A percentile compares a stretch with the other conserved stretches of the same genome.
phyloP scores from a whole-genome alignment of 495 filamentous ascomycete species.

The Evernia prunastri region DNA sequence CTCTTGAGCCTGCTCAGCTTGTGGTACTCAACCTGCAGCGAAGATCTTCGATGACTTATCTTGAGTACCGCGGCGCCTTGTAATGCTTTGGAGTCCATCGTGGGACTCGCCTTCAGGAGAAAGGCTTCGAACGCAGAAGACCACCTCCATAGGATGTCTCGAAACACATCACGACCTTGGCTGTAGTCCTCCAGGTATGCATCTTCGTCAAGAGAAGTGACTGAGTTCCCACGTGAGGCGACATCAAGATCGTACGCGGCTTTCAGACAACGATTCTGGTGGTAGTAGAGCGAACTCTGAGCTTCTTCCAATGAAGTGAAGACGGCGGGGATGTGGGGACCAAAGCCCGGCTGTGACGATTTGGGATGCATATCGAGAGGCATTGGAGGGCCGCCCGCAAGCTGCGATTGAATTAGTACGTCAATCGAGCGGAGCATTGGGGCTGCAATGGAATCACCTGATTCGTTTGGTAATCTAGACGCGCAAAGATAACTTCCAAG shows the following conservation, averaged over 20 bases:
- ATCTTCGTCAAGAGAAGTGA: background rate
- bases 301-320: slow-evolving; percentile 19
- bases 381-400: background rate
- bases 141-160: background rate
- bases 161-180: background rate
- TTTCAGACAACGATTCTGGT: slow-evolving; percentile 9
- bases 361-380: background rate
- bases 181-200: background rate
- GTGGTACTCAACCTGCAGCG: background rate
- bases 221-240: background rate
- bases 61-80: background rate
- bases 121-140: background rate
- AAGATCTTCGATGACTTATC: background rate
- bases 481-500: background rate
- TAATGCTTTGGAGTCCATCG: background rate
- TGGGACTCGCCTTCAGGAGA: background rate
- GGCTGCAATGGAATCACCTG: background rate
- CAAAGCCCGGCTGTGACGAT: background rate
- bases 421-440: background rate
- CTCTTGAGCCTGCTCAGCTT: background rate
- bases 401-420: background rate
- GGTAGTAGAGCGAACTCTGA: slow-evolving; percentile 12
- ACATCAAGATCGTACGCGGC: background rate
- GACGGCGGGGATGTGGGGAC: background rate
- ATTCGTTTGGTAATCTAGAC: background rate